phyloP scores from a whole-genome alignment of 1,139 yeast species.

The Hanseniaspora uvarum region DNA sequence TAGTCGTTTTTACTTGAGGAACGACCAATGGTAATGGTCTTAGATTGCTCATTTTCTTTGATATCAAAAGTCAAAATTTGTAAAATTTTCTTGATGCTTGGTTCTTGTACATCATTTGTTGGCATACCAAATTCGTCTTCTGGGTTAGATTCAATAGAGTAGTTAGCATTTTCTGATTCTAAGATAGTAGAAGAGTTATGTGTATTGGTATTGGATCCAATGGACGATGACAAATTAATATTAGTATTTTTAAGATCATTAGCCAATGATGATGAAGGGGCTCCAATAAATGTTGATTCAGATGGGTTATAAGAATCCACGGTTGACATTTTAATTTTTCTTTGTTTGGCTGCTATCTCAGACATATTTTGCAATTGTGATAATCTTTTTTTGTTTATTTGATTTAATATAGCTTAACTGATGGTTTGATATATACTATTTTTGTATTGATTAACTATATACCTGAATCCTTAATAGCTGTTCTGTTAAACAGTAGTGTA shows the following conservation, averaged over 20 bases:
- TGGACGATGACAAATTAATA: not conserved
- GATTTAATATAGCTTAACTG: not conserved
- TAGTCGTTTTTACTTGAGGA: conserved; percentile 28
- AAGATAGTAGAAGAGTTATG: conserved; percentile 4
- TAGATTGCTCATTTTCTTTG: conserved; percentile 5
- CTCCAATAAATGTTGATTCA: conserved; percentile 36
- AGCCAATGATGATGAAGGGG: conserved; percentile 29
- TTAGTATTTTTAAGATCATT: not conserved
- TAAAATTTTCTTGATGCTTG: not conserved
- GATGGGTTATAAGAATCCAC: conserved; percentile 36
- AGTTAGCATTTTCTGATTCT: conserved; percentile 7
- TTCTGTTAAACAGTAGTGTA: no score
- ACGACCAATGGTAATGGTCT: conserved; percentile 26
- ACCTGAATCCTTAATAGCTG: no score
- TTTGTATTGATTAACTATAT: no score
- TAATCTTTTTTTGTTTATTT: not conserved
- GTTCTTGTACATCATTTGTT: not conserved
- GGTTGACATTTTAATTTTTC: conserved; percentile 5
- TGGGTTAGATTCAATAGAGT: conserved; percentile 2
- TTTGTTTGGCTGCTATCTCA: conserved; percentile 23
- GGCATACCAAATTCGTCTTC: conserved; percentile 17
- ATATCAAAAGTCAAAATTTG: conserved; percentile 21
- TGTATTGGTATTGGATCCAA: not conserved
- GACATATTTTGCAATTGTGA: not conserved
- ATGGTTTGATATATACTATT: no score